A percentile compares a stretch with the other conserved stretches of the same genome.
Evolutionary conservation across 1,284 basidiomycete genomes (phyloP).

Genomic region (Leccinum subrobustum): DNA sequence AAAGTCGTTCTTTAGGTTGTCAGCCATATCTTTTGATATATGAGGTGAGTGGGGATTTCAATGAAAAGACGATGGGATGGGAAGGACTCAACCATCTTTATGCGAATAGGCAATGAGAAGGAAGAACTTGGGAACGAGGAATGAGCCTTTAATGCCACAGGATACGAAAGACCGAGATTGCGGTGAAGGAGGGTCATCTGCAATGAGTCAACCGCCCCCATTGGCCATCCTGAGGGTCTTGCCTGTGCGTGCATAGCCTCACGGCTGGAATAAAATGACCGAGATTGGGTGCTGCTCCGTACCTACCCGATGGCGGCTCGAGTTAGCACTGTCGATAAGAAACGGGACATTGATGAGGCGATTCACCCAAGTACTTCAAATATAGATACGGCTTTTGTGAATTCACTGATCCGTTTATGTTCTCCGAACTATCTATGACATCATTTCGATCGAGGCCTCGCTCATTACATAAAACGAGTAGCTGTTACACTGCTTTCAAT

Average conservation of each 20-base stretch:
- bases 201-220: background rate
- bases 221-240: background rate
- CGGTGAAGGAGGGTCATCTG: background rate
- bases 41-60: constrained; percentile 28
- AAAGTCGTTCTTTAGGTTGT: constrained; percentile 21
- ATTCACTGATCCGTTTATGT: background rate
- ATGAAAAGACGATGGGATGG: background rate
- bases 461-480: background rate
- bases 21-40: constrained; percentile 9
- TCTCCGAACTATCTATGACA: background rate
- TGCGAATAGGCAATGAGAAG: constrained; percentile 1
- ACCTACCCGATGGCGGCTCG: constrained; percentile 11
- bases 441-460: background rate
- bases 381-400: too few relatives aligned
- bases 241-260: background rate
- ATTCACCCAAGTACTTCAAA: background rate
- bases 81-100: constrained; percentile 11
- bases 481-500: background rate
- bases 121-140: constrained; percentile 18
- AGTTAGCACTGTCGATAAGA: background rate
- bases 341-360: background rate
- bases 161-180: background rate
- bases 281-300: constrained; percentile 11
- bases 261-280: background rate
- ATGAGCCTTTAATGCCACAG: background rate